Evolutionary conservation across 2,329 filamentous ascomycete species (phyloP), one percentile per base, ranked within the genome.

Genomic region (Ceratocystis ficicola): DNA sequence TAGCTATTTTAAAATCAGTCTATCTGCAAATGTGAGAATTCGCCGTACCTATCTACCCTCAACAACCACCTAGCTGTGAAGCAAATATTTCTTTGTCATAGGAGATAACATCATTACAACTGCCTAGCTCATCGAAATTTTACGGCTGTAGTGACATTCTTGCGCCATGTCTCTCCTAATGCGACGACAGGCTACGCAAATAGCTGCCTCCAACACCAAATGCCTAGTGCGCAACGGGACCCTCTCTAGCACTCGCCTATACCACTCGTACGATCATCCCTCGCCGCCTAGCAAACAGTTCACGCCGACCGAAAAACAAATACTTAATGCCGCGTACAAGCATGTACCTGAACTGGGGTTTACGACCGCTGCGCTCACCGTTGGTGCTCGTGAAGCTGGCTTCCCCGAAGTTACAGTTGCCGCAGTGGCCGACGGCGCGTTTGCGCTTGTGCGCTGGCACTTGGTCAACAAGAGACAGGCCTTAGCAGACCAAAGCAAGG

Each of bases 371-470:
- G 80, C 92, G 0, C 81, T 99, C 8, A 82, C 83, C 55, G 82
- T 88, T 25, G 94, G 93, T 68, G 90, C 90, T 68, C 85, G 85
- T 72, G 90, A 96, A 72, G 85, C 86, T 20, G 91, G 92, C 57
- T 96, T 93, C 74, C 85, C 90, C 64, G 89, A 94, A 73, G 90
- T 93, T 67, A 92, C 89, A 67, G 85, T 89, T 8, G 92, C 90
- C 72, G 78, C 96, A 22, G 85, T 99, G 66, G 86, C 90, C 0
- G 81, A 86, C 52, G 90, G 89, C 6, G 83, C 86, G 25, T 95
- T 95, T 76, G 87, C 89, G 71, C 80, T 99, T 32, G 85, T 97
- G 70, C 82, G 83, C 46, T 95, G 87, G 74, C 87, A 95, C 73
- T 81, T 95, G 15, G 80, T 86, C 57, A 84, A 78, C 10, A 84